Percentiles rank a stretch among this genome's conserved stretches.
phyloP scores from a whole-genome alignment of 2,329 filamentous ascomycete species.

The Colletotrichum liaoningense region DNA sequence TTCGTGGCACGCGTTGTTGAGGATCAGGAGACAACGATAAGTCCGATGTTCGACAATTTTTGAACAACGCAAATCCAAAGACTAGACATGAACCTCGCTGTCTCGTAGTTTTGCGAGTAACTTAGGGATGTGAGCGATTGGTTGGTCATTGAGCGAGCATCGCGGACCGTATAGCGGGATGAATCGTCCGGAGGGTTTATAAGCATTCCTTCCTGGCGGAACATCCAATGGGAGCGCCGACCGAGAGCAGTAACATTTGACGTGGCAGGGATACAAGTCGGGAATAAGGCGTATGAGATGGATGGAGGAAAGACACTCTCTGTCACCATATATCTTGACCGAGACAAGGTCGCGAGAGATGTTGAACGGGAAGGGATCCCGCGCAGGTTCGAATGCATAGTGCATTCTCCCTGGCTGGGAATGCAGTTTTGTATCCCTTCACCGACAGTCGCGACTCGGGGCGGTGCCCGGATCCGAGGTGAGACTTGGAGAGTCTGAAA shows the following conservation, averaged over 20 bases:
- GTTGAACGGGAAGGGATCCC: background rate
- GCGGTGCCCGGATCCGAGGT: constrained; percentile 14
- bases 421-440: constrained; percentile 1
- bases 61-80: background rate
- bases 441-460: background rate
- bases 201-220: background rate
- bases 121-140: background rate
- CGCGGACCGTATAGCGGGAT: background rate
- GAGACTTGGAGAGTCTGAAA: constrained; percentile 20
- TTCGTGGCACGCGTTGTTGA: background rate
- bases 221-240: background rate
- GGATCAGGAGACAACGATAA: background rate
- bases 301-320: background rate
- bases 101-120: background rate
- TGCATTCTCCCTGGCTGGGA: background rate
- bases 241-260: background rate
- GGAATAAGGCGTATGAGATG: background rate
- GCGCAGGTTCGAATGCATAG: background rate
- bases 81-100: background rate
- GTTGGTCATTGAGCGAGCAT: background rate
- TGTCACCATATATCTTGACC: background rate
- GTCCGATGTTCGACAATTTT: background rate
- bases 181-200: background rate
- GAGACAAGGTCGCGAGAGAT: background rate
- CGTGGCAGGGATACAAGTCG: background rate